phyloP scores from a whole-genome alignment of 352 stramenopile species.

The Stramenopiles sp. region DNA sequence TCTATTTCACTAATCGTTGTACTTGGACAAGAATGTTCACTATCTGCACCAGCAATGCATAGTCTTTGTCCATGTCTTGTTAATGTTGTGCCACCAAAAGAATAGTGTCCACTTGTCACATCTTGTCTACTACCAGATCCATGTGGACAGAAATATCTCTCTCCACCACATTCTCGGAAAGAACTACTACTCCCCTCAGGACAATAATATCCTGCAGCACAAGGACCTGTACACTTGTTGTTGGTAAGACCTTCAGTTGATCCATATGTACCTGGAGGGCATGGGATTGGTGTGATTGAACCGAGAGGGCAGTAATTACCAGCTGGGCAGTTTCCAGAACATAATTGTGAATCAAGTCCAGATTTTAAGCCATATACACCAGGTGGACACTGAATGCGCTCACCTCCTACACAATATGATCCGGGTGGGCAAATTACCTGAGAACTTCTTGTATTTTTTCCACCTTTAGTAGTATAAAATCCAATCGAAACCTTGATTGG shows the following conservation, averaged over 20 bases:
- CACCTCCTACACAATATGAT: constrained; percentile 4
- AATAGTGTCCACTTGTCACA: no score
- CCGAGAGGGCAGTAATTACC: constrained; percentile 4
- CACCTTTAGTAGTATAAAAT: not conserved
- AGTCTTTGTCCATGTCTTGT: no score
- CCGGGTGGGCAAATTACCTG: constrained; percentile 4
- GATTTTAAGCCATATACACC: not conserved
- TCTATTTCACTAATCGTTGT: no score
- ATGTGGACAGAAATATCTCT: no score
- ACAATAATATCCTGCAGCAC: constrained; percentile 2
- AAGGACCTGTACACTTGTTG: not conserved
- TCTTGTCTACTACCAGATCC: no score
- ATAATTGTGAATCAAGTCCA: not conserved
- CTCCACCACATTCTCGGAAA: no score
- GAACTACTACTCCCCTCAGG: not conserved
- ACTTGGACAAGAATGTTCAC: no score
- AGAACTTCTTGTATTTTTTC: not conserved
- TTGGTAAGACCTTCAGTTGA: constrained; percentile 3
- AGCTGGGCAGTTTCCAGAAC: not conserved
- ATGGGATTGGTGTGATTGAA: constrained; percentile 1
- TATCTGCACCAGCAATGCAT: no score
- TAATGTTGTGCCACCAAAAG: no score
- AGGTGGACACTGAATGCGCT: constrained; percentile 5
- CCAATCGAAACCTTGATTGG: not conserved
- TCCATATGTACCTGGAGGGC: not conserved